Evolutionary conservation across 164 flowering plant species (phyloP).

Genomic region (Pachysandra terminalis): DNA sequence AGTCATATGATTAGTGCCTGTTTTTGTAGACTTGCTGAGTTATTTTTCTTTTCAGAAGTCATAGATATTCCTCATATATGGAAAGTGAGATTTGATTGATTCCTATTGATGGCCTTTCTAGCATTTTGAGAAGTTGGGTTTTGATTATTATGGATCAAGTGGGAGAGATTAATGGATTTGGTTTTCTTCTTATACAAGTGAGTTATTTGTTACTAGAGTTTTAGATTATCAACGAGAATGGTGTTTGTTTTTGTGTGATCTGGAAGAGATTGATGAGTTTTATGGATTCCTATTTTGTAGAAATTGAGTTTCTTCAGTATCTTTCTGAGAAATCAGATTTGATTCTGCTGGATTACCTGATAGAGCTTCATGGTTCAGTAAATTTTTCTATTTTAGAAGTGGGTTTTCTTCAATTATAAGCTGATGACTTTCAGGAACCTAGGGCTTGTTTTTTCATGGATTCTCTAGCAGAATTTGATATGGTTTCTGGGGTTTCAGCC

Average conservation of each 20-base stretch:
- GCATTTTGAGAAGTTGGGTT: not conserved
- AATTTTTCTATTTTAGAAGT: not conserved
- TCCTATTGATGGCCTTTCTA: not conserved
- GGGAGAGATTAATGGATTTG: slow-evolving; percentile 1
- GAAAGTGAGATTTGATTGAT: slow-evolving; percentile 5
- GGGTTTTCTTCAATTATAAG: not conserved
- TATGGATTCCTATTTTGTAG: not conserved
- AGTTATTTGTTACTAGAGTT: not conserved
- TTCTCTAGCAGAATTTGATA: too few species aligned
- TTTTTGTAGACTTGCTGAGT: too few species aligned
- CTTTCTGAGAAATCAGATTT: too few species aligned
- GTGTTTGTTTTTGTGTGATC: not conserved
- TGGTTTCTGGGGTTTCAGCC: too few species aligned
- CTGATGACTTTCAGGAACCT: not conserved
- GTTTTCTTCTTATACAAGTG: not conserved
- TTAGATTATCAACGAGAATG: not conserved
- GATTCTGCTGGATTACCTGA: not conserved
- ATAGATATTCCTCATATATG: too few species aligned
- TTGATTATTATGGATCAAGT: too few species aligned
- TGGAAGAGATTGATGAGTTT: not conserved
- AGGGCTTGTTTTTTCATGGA: too few species aligned
- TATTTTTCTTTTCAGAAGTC: too few species aligned
- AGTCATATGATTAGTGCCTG: too few species aligned
- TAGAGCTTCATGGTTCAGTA: slow-evolving; percentile 1
- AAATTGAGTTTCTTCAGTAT: too few species aligned